Base-by-base conservation (phyloP, 2,329 filamentous ascomycete species). In the Fusarium guadeloupense region DNA sequence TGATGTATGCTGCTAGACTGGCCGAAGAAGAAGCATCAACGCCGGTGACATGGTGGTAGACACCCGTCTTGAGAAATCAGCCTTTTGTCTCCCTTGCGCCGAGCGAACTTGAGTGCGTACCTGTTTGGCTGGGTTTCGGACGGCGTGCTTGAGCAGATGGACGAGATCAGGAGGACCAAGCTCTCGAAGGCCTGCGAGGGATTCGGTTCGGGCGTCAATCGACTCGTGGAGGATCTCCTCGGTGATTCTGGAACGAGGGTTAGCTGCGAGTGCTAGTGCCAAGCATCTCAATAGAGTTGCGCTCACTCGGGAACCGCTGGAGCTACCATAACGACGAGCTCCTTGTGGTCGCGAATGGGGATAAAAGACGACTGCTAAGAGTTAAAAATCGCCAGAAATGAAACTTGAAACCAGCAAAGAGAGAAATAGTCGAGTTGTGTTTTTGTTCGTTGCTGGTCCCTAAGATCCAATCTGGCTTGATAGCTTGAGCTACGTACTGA, bases 41-140 rank as follows among this genome's bases (percentile, higher is more conserved):
- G 59, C 95, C 95, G 33, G 93, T 97, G 69, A 97, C 93, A 87
- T 99, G 95, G 76, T 99, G 95, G 75, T 99, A 99, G 51, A 97
- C 89, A 56, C 95, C 95, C 59, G 88, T 89, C 91, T 97, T 42
- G 5, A 45, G 26, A 33, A 14, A 48, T 73, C 53, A 72, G 66
- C 46, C 55, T 16, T 25, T 47, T 54, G 37, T 59, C 54, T 59
- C 40, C 44, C 30, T 58, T 56, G 63, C 51, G 57, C 40, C 44
- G 33, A 21, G 41, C 31, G 19, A 54, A 47, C n/a, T 54, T 42
- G 50, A 69, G 31, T 74, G 50, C 69, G 31, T 74, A 85, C 83
- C 73, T 84, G 85, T 71, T 85, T 87, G 43, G 77, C 80, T 28
- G 81, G 76, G 69, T 83, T 87, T 67, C 85, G 80, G 41, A 83